These are phyloP conservation scores for Jaltomata sinuosa DNA, from an alignment of 257 asterid genomes.

Conservation along the genomic window DNA sequence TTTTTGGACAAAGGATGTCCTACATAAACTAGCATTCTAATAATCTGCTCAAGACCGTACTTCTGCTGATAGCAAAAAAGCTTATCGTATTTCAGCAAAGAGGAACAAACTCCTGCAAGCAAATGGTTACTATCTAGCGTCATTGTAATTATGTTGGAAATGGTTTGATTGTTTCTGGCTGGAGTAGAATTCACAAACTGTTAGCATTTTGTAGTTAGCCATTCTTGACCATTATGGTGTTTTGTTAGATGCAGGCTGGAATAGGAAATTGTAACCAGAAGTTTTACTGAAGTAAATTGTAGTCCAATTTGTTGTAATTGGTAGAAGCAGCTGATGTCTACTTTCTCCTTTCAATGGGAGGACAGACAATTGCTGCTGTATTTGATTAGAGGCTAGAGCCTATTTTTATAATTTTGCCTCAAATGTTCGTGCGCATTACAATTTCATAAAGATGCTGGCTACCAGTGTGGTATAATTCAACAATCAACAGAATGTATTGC, in stretches of 20 bases:
- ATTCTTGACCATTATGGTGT: background rate
- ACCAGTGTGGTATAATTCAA: too few species aligned
- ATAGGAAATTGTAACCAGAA: background rate
- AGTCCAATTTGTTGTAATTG: background rate
- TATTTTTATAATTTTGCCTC: too few species aligned
- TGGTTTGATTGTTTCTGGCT: background rate
- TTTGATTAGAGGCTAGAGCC: too few species aligned
- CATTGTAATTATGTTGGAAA: background rate
- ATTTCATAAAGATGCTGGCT: too few species aligned
- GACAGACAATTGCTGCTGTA: background rate
- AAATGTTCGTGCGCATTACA: too few species aligned
- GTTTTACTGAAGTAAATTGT: background rate
- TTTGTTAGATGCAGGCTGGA: background rate
- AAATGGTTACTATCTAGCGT: background rate
- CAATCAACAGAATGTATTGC: too few species aligned
- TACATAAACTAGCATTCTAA: background rate
- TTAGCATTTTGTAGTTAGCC: background rate
- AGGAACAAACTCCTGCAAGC: background rate
- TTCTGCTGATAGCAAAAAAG: background rate
- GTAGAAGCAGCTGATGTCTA: background rate
- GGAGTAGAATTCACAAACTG: background rate
- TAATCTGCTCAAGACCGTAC: background rate
- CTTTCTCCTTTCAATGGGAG: too few species aligned
- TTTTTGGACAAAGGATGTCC: background rate
- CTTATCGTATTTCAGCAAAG: background rate